Conservation (phyloP, 768 basidiomycete genomes). For the Mrakia blollopis region DNA sequence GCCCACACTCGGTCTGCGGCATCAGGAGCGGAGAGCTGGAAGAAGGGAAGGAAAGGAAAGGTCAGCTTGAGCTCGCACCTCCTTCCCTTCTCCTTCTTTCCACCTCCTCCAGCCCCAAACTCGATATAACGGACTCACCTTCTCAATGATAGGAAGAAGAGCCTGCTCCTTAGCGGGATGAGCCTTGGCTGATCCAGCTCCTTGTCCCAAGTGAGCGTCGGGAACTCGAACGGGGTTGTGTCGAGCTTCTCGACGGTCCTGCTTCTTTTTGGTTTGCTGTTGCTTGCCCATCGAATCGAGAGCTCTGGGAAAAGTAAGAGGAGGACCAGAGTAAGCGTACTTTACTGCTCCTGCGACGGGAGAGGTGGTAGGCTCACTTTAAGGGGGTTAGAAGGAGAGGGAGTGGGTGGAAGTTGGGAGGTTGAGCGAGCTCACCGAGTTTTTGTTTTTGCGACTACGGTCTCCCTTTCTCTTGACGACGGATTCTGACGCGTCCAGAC, state of each 20-base stretch:
- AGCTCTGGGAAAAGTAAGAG: neutral
- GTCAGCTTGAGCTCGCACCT: constrained; percentile 10
- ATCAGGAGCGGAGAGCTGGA: constrained; percentile 50
- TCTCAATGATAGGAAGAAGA: constrained; percentile 82
- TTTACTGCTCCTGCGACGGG: neutral
- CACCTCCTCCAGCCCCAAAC: neutral
- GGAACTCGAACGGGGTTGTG: constrained; percentile 94
- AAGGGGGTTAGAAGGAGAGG: neutral
- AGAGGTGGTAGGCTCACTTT: neutral
- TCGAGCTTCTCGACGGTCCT: constrained; percentile 51
- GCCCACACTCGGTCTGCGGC: constrained; percentile 85
- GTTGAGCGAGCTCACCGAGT: neutral
- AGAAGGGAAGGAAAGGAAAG: neutral
- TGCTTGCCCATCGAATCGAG: constrained; percentile 74
- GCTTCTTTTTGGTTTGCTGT: constrained; percentile 65
- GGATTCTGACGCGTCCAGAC: neutral
- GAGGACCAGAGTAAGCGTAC: neutral
- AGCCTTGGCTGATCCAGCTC: constrained; percentile 55
- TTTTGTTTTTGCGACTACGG: no score
- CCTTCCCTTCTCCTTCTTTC: neutral
- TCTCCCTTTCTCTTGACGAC: neutral
- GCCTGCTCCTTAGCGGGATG: constrained; percentile 67
- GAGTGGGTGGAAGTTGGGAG: neutral
- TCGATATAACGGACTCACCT: constrained; percentile 54
- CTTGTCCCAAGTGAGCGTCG: constrained; percentile 81